Evolutionary conservation across 163 green algal genomes (phyloP), one percentile per base, ranked within the genome.

Genomic region (Scenedesmus sp.): DNA sequence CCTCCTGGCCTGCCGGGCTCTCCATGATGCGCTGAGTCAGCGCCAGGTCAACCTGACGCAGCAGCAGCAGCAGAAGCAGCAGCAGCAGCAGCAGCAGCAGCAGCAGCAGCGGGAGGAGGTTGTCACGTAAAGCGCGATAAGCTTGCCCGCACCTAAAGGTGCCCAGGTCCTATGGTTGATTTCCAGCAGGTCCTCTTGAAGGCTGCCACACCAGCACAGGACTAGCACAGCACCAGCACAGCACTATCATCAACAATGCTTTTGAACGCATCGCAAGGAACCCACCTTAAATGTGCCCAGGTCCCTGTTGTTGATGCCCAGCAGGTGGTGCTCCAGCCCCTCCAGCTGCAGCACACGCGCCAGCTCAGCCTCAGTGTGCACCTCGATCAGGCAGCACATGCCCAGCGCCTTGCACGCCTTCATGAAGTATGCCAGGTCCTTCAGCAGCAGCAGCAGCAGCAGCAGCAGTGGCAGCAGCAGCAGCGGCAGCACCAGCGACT

Each of bases 291-390:
- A 99, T 18, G 98, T 99, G 23, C 96, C 95, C 90, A 99, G 96
- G 96, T 99, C 97, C 56, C 95, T 96, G 96, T 99, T 99, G 96
- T 99, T 99, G 96, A 99, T 99, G 90, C 98, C 98, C 86, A 99
- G 95, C 84, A 99, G 93, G 94, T 96, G 95, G 0, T 95, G 91
- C 85, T 98, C 96, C 23, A 99, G 88, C 12, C 90, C 94, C 6
- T 94, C 87, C 56, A 99, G 94, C 91, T 94, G 70, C 82, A 99
- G 94, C 91, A 99, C 96, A n/a, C 98, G 96, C 87, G 98, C 95
- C 94, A 99, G 94, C 96, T 99, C 98, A 46, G 84, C 95, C 66
- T 97, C 93, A 1, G 97, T 99, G 96, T 99, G 98, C 20, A 99
- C 98, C 95, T 99, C 97, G 57, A 99, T 96, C 13, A 99, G 91